These are phyloP conservation scores for Pestalotiopsis sp. DNA, from an alignment of 2,329 filamentous ascomycete genomes.

Conservation along the genomic window DNA sequence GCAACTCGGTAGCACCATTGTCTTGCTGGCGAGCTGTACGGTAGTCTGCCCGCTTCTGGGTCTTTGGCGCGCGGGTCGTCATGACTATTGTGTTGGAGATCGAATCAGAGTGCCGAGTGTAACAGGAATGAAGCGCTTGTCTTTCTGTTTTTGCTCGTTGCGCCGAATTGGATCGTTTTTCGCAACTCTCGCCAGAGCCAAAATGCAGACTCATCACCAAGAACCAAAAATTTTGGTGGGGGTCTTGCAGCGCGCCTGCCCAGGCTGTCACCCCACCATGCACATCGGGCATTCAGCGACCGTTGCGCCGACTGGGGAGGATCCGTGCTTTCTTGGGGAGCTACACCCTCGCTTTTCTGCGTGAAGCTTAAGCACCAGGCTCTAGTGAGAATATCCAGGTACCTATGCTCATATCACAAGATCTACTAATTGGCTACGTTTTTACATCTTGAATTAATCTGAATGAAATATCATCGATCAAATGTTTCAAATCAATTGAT, in stretches of 20 bases:
- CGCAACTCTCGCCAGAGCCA: background rate
- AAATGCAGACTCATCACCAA: background rate
- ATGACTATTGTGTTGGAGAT: background rate
- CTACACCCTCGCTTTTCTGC: background rate
- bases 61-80: slow-evolving; percentile 54
- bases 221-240: background rate
- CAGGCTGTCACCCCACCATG: background rate
- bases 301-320: background rate
- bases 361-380: background rate
- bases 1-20: slow-evolving; percentile 60
- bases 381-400: no score
- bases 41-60: slow-evolving; percentile 68
- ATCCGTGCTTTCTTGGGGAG: background rate
- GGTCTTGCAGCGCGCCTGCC: background rate
- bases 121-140: background rate
- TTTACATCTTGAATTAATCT: no score
- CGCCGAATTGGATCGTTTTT: background rate
- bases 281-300: background rate
- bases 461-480: no score
- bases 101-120: background rate
- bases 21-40: slow-evolving; percentile 56
- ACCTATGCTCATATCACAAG: no score
- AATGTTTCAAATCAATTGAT: no score
- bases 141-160: background rate
- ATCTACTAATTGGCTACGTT: no score